Evolutionary conservation across 805 yeast species (phyloP), one percentile per base, ranked within the genome.

Genomic region (Barnettozyma sucrosica): DNA sequence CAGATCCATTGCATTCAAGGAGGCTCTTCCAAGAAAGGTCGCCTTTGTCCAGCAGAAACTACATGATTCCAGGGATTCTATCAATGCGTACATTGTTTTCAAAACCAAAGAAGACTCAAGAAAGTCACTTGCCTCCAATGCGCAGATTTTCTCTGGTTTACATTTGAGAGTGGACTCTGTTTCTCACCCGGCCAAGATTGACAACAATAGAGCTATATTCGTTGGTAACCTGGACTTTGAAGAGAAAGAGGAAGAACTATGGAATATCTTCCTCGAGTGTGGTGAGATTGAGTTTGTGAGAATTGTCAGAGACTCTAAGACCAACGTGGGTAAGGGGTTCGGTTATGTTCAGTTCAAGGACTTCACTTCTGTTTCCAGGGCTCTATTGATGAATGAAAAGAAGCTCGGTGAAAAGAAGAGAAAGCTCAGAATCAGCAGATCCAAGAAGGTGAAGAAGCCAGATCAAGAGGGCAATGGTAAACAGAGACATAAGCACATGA

Each of bases 321-420:
- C 97, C 20, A 92, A 93, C 59, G 73, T 92, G 50, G 99, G 99
- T 53, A 93, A 93, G 69, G 99, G 99, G 6, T 90, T 93, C 69
- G 99, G 96, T 6, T 87, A 90, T 63, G 89, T 93, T 32, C 98
- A 92, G 66, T 93, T 90, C 70, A 77, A 74, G 51, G 92, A 86
- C 58, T 66, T 79, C 46, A 67, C 83, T 47, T 72, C 82, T 37
- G 96, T 93, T 9, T 81, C 82, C 52, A 85, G 87, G 62, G 97
- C 97, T 1, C 66, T 93, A 46, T 67, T 89, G 50, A 69, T 88
- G 51, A 79, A 90, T 64, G 92, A 80, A 41, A 82, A 86, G 68
- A 78, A 81, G 49, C 64, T 79, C 54, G 67, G 70, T 30, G 67
- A 66, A 34, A 68, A 58, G 53, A 58, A 58, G 49, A 71, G 98